Evolutionary conservation across 306 rosid species (phyloP).

Genomic region (Cicer cuneatum): DNA sequence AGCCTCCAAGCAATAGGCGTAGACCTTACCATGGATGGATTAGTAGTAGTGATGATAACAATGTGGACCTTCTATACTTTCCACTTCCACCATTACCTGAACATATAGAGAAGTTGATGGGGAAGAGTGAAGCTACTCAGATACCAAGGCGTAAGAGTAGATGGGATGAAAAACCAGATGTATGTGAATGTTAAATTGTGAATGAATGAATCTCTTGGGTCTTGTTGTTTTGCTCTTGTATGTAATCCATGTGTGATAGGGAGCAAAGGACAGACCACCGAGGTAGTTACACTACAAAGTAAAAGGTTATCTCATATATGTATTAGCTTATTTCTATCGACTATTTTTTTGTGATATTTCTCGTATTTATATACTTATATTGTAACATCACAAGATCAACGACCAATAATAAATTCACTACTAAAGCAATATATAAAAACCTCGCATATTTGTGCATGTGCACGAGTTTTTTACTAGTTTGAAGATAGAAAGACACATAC

Average conservation of each 20-base stretch:
- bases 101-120: constrained; percentile 41
- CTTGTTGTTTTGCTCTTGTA: constrained; percentile 5
- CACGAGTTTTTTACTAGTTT: too few relatives aligned
- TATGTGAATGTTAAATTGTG: constrained; percentile 18
- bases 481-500: too few relatives aligned
- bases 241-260: neutral
- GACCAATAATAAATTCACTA: too few relatives aligned
- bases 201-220: neutral
- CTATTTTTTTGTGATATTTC: too few relatives aligned
- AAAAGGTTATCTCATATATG: too few relatives aligned
- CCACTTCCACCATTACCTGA: constrained; percentile 43
- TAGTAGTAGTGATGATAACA: constrained; percentile 16
- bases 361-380: too few relatives aligned
- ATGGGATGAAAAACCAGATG: constrained; percentile 64
- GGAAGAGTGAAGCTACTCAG: constrained; percentile 9
- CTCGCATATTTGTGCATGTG: too few relatives aligned
- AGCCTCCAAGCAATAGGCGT: constrained; percentile 23
- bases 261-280: neutral
- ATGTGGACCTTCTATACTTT: constrained; percentile 41
- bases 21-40: constrained; percentile 66
- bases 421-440: too few relatives aligned
- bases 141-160: constrained; percentile 49
- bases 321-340: too few relatives aligned
- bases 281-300: too few relatives aligned
- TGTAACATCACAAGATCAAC: too few relatives aligned